Conservation (phyloP, 1,139 yeast species). For the Pichia sp. region DNA sequence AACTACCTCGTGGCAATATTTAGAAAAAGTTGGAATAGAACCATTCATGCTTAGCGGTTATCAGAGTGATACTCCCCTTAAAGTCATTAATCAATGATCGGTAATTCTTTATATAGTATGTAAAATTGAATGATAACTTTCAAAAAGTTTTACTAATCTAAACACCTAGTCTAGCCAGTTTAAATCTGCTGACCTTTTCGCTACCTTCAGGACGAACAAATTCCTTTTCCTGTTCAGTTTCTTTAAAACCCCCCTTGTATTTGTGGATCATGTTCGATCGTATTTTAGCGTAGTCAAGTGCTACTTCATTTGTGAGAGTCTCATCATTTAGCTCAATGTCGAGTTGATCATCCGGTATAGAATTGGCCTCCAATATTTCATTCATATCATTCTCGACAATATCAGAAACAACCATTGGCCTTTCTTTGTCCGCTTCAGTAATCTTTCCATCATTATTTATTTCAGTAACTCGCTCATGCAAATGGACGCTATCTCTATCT, state of each 20-base stretch:
- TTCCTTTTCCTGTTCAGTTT: conserved; percentile 49
- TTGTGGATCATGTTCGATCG: conserved; percentile 47
- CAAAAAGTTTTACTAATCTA: conserved; percentile 1
- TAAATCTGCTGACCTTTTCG: conserved; percentile 59
- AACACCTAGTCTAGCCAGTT: conserved; percentile 44
- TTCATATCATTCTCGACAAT: conserved; percentile 37
- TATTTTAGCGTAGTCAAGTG: conserved; percentile 53
- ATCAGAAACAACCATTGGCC: conserved; percentile 37
- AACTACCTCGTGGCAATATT: conserved; percentile 21
- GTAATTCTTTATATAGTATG: not conserved
- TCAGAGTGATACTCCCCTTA: conserved; percentile 16
- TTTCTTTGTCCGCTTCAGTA: conserved; percentile 35
- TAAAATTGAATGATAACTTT: not conserved
- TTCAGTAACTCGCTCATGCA: conserved; percentile 39
- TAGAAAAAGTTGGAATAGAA: conserved; percentile 24
- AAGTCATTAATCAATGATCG: conserved; percentile 3
- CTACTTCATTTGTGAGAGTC: conserved; percentile 43
- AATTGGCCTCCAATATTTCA: conserved; percentile 14
- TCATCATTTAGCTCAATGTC: conserved; percentile 35
- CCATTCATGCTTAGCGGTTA: conserved; percentile 30
- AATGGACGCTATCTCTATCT: conserved; percentile 21
- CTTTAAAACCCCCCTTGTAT: conserved; percentile 43
- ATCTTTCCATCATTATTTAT: conserved; percentile 44
- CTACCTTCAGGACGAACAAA: conserved; percentile 68
- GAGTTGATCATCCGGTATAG: conserved; percentile 27